phyloP scores from a whole-genome alignment of 768 basidiomycete genomes.

The Auricularia cornea region DNA sequence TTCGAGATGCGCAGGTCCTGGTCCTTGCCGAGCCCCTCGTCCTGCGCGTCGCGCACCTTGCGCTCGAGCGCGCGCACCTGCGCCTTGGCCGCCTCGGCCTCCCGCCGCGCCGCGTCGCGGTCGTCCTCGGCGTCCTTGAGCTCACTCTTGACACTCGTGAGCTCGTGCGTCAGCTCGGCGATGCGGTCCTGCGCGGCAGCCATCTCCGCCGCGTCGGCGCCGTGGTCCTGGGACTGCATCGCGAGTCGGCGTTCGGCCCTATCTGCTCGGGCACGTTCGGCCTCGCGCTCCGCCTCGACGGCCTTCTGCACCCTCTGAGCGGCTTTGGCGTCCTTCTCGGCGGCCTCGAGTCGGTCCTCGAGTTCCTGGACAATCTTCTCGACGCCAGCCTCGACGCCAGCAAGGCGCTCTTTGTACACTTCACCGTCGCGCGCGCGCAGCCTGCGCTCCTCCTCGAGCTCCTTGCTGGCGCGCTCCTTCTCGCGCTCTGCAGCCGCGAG shows the following conservation, averaged over 20 bases:
- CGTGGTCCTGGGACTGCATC: not conserved
- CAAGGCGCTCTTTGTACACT: conserved; percentile 62
- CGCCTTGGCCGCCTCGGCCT: conserved; percentile 42
- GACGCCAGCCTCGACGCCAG: conserved; percentile 63
- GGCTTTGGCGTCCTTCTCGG: conserved; percentile 42
- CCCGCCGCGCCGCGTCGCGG: conserved; percentile 32
- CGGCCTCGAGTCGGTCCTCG: conserved; percentile 44
- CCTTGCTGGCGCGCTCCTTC: conserved; percentile 37
- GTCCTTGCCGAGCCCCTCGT: conserved; percentile 37
- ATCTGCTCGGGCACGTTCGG: conserved; percentile 29
- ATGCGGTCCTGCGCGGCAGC: conserved; percentile 29
- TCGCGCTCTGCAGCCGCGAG: conserved; percentile 25
- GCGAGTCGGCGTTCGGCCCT: not conserved
- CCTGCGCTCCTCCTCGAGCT: conserved; percentile 44
- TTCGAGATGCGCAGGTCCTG: conserved; percentile 28
- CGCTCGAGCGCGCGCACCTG: conserved; percentile 49
- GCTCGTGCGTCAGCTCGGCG: conserved; percentile 44
- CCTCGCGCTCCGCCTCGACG: conserved; percentile 59
- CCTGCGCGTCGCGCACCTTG: conserved; percentile 46
- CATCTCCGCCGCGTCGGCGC: not conserved
- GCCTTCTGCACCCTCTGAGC: conserved; percentile 57
- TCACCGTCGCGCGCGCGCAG: conserved; percentile 61
- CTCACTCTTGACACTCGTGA: conserved; percentile 50
- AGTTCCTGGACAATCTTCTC: conserved; percentile 57
- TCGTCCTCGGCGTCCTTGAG: conserved; percentile 32